Percentiles rank a stretch among this genome's conserved stretches.
Evolutionary conservation across 768 basidiomycete species (phyloP).

Genomic region (Daedalea quercina): DNA sequence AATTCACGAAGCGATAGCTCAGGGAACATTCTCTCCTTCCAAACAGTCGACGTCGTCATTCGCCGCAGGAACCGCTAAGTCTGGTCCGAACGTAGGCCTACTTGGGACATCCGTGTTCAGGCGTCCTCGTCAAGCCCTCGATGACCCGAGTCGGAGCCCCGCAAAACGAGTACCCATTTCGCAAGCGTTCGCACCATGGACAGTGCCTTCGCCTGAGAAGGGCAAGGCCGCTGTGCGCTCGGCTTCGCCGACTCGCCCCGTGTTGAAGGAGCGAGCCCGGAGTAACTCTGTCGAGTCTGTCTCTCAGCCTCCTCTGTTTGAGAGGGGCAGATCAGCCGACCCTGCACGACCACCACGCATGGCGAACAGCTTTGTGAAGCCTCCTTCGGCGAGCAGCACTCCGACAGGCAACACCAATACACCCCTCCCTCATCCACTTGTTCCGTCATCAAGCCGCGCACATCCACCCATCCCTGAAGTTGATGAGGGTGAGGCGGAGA

Average conservation of each 20-base stretch:
- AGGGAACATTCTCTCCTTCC: conserved; percentile 43
- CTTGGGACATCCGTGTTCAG: conserved; percentile 33
- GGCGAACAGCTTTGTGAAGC: conserved; percentile 2
- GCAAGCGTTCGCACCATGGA: conserved; percentile 14
- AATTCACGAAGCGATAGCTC: conserved; percentile 42
- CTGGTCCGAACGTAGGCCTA: conserved; percentile 4
- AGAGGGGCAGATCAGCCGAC: conserved; percentile 31
- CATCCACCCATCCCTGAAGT: conserved; percentile 16
- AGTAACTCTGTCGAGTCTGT: conserved; percentile 12
- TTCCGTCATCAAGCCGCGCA: not conserved
- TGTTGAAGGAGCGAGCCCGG: conserved; percentile 4
- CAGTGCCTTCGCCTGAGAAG: conserved; percentile 12
- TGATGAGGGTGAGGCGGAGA: conserved; percentile 12
- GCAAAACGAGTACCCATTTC: conserved; percentile 27
- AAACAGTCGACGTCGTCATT: conserved; percentile 32
- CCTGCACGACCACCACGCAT: conserved; percentile 19
- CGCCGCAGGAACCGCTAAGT: not conserved
- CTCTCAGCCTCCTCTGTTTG: conserved; percentile 11
- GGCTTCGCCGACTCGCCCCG: conserved; percentile 6
- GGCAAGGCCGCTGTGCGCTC: conserved; percentile 6
- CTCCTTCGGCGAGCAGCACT: not conserved
- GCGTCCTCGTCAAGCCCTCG: conserved; percentile 25
- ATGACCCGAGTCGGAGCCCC: conserved; percentile 31
- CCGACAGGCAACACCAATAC: not conserved
- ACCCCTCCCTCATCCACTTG: conserved; percentile 10